Evolutionary conservation across 2,329 filamentous ascomycete genomes (phyloP), one percentile per base, ranked within the genome.

Genomic region (Periconia sp.): DNA sequence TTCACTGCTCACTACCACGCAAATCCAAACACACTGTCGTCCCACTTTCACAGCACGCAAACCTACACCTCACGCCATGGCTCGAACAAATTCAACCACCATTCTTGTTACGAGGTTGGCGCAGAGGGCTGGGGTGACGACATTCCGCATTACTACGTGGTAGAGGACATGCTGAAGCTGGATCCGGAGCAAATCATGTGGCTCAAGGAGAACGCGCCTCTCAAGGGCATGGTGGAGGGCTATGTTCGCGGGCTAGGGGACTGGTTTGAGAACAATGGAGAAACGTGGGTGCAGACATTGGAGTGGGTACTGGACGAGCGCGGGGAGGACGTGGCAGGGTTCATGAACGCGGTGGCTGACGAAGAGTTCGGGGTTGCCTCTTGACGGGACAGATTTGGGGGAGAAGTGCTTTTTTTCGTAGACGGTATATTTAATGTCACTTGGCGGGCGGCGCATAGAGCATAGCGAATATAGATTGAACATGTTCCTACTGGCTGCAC

Each of bases 291-390:
- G 11, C 78, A 84, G 68, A 85, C 82, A 21, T 56, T 84, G 33
- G 74, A 76, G 38, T 78, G 73, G 69, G 81, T 85, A 29, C 58
- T 84, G 45, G 71, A 69, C 39, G 78, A 84, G 62, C 63, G 82
- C 7, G 80, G 79, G 1, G 74, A 77, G 32, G 74, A 81, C 50
- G 61, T 77, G 5, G 70, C 69, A 23, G 76, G 75, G 31, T 61
- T 96, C 83, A 62, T 84, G 78, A 32, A 83, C 72, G 48, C 87
- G 77, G 41, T 86, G 82, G 63, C 85, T 81, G 61, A 87, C 76
- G 46, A 95, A 73, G 72, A 89, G 82, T 55, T 88, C 82, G 50
- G 96, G 74, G 66, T 96, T 47, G 73, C 68, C n/a, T n/a, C n/a
- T n/a, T n/a, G n/a, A n/a, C n/a, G n/a, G n/a, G n/a, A n/a, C n/a